phyloP scores from a whole-genome alignment of 2,329 filamentous ascomycete genomes.

The Diplocarpon rosae region DNA sequence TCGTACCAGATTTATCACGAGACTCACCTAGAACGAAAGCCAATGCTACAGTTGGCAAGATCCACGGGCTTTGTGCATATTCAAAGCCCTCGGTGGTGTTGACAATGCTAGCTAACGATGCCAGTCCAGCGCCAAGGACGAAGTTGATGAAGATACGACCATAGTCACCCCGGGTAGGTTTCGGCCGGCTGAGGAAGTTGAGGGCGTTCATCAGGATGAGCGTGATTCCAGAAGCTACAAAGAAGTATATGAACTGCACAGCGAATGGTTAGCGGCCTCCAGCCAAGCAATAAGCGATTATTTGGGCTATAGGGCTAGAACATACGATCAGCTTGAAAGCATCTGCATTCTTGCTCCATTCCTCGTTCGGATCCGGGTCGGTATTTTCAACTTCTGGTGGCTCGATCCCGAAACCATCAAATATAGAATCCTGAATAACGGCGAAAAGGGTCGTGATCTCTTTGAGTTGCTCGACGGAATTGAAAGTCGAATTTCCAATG shows the following conservation, averaged over 20 bases:
- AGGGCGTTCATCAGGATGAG: conserved; percentile 18
- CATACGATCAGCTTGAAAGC: conserved; percentile 15
- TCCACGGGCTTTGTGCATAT: conserved; percentile 8
- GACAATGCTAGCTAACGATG: conserved; percentile 1
- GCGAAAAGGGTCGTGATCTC: conserved; percentile 9
- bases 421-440: conserved; percentile 15
- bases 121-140: conserved; percentile 1
- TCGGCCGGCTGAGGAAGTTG: conserved; percentile 8
- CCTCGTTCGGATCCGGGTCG: conserved; percentile 9
- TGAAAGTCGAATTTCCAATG: conserved; percentile 10
- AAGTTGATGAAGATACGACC: conserved; percentile 2
- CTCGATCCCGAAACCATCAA: conserved; percentile 13
- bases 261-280: not conserved
- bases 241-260: conserved; percentile 19
- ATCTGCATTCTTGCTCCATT: conserved; percentile 11
- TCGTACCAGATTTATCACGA: too few relatives aligned
- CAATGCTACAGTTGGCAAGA: conserved; percentile 8
- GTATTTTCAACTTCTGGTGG: not conserved
- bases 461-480: conserved; percentile 4
- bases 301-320: not conserved
- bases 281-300: not conserved
- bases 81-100: not conserved
- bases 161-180: conserved; percentile 1
- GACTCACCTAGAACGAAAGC: not conserved
- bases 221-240: conserved; percentile 14